phyloP scores from a whole-genome alignment of 2,329 filamentous ascomycete species.

The Monilinia polystroma region DNA sequence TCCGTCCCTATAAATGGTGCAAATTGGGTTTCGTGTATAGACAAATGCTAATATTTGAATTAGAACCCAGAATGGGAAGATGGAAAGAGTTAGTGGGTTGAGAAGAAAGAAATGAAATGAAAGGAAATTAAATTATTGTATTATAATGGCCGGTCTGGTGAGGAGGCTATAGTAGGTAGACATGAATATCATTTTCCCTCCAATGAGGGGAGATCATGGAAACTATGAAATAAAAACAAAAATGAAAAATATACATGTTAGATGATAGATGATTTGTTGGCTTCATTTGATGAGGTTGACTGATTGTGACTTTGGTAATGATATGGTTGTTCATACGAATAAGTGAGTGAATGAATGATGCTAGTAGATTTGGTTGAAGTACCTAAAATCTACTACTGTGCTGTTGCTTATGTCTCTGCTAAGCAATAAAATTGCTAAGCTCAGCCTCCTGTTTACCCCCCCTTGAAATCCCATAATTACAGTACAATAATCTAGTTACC shows the following conservation, averaged over 20 bases:
- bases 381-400: neutral
- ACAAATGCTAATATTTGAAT: constrained; percentile 23
- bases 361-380: neutral
- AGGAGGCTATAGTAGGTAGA: constrained; percentile 27
- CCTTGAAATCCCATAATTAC: neutral
- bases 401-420: neutral
- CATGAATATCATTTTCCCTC: constrained; percentile 22
- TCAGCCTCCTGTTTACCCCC: neutral
- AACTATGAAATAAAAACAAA: constrained; percentile 27
- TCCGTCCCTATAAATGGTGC: too few species aligned
- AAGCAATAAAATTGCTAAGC: neutral
- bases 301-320: neutral
- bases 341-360: too few species aligned
- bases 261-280: constrained; percentile 27
- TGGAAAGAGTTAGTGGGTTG: constrained; percentile 43
- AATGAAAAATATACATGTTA: constrained; percentile 33
- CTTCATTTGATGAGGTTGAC: constrained; percentile 1
- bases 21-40: neutral
- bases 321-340: neutral
- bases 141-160: constrained; percentile 33
- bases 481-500: neutral
- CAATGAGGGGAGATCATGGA: neutral
- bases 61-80: constrained; percentile 57
- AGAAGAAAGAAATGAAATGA: constrained; percentile 25
- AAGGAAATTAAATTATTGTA: constrained; percentile 38